phyloP scores from a whole-genome alignment of 208 protist species.

The Leishmania major region DNA sequence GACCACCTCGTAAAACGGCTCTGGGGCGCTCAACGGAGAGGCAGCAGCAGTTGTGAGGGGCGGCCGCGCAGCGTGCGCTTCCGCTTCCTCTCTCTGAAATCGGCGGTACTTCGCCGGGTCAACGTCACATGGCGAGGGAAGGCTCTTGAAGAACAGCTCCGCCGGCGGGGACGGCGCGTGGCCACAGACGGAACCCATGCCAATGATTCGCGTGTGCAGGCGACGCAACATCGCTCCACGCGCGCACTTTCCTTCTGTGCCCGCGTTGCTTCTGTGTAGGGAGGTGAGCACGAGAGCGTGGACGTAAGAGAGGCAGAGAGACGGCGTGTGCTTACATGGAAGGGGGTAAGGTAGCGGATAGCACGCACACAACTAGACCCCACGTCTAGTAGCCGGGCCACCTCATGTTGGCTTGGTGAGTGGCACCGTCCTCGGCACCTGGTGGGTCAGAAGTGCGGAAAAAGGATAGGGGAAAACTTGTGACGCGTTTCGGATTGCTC shows the following conservation, averaged over 20 bases:
- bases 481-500: background rate
- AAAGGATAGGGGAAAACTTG: background rate
- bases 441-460: background rate
- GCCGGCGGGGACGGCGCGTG: constrained; percentile 51
- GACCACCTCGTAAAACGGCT: constrained; percentile 38
- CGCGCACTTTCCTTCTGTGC: background rate
- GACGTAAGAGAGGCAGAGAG: background rate
- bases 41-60: background rate
- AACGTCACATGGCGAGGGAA: constrained; percentile 66
- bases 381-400: background rate
- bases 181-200: constrained; percentile 72
- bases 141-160: constrained; percentile 77
- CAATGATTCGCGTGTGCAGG: constrained; percentile 75
- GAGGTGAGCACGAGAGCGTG: background rate
- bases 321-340: background rate
- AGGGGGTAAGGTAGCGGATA: background rate
- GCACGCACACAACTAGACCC: background rate
- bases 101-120: constrained; percentile 56
- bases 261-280: background rate
- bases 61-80: background rate
- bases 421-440: background rate
- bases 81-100: constrained; percentile 61
- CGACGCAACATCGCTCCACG: constrained; percentile 50
- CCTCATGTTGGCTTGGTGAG: background rate
- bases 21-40: constrained; percentile 9